A percentile compares a stretch with the other conserved stretches of the same genome.
Evolutionary conservation across 257 asterid genomes (phyloP).

Genomic region (Ajuga chamaepitys): DNA sequence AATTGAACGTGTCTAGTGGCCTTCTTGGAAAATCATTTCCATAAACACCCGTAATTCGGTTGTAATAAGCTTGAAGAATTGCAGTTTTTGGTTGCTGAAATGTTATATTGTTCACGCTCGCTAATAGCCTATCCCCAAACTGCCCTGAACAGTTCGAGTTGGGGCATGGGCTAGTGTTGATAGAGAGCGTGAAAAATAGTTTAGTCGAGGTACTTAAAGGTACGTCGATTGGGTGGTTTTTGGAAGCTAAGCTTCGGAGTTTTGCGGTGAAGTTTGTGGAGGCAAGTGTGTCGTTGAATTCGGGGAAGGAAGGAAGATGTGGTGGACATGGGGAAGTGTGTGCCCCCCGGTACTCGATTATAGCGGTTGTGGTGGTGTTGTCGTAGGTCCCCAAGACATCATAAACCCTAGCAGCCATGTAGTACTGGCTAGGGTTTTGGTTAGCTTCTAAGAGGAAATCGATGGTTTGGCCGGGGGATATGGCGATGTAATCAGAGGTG

Average conservation of each 20-base stretch:
- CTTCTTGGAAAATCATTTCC: conserved; percentile 28
- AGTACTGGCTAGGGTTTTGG: conserved; percentile 39
- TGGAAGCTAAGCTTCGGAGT: conserved; percentile 33
- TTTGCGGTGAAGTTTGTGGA: conserved; percentile 34
- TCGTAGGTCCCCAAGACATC: conserved; percentile 14
- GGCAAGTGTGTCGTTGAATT: conserved; percentile 23
- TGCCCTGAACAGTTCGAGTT: conserved; percentile 37
- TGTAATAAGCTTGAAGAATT: conserved; percentile 60
- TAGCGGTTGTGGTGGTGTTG: conserved; percentile 53
- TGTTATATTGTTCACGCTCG: conserved; percentile 60
- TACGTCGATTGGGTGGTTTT: conserved; percentile 33
- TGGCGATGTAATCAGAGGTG: conserved; percentile 28
- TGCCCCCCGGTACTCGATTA: conserved; percentile 28
- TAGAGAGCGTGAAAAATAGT: conserved; percentile 34
- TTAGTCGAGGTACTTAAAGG: conserved; percentile 20
- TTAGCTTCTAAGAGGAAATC: conserved; percentile 46
- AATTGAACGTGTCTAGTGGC: conserved; percentile 35
- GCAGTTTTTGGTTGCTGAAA: conserved; percentile 28
- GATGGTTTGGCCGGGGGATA: conserved; percentile 57
- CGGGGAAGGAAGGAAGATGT: conserved; percentile 30
- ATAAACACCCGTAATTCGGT: conserved; percentile 32
- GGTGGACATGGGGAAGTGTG: conserved; percentile 28
- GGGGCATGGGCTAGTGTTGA: conserved; percentile 27
- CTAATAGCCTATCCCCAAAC: conserved; percentile 23
- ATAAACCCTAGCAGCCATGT: conserved; percentile 53